These are phyloP conservation scores for Echium plantagineum DNA, from an alignment of 257 asterid species.

Conservation along the genomic window DNA sequence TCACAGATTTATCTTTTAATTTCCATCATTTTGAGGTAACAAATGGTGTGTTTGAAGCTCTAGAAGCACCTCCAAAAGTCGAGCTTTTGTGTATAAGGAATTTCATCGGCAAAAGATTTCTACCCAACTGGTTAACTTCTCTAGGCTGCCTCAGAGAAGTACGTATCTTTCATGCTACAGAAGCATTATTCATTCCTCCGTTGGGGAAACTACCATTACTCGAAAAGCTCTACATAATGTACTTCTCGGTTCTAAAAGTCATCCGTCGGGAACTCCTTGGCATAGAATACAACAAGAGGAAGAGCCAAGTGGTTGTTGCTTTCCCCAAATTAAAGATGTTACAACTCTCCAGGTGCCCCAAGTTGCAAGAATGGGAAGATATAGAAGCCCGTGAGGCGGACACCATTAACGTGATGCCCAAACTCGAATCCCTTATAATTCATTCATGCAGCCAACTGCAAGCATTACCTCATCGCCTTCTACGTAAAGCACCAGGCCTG, in stretches of 20 bases:
- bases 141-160: background rate
- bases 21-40: background rate
- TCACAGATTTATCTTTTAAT: background rate
- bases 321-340: background rate
- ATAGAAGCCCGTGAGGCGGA: background rate
- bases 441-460: too few relatives aligned
- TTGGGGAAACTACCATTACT: background rate
- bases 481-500: too few relatives aligned
- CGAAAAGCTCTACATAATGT: background rate
- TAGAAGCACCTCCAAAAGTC: background rate
- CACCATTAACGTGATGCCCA: background rate
- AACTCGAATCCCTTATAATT: too few relatives aligned
- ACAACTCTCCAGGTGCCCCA: background rate
- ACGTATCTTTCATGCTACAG: background rate
- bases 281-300: background rate
- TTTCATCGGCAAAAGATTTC: background rate
- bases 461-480: too few relatives aligned
- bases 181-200: background rate
- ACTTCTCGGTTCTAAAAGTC: background rate
- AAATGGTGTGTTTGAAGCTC: background rate
- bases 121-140: background rate
- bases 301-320: background rate
- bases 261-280: background rate
- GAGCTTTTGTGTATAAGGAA: background rate
- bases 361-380: background rate